Conservation (phyloP, 805 yeast species). For the Danielozyma ontarioensis region DNA sequence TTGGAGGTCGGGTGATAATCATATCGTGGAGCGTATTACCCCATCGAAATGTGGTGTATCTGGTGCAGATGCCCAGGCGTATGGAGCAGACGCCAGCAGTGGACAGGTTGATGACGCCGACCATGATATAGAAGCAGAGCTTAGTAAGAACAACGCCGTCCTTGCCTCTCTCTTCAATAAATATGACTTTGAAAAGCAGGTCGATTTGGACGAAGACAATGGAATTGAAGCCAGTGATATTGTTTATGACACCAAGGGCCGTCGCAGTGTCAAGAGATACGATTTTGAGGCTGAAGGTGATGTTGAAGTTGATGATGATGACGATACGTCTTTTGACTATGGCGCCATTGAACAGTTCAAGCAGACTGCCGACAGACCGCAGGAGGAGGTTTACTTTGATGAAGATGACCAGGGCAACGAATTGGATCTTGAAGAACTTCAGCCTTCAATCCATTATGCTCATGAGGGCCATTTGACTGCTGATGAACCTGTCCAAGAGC, state of each 20-base stretch:
- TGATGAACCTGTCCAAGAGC: conserved; percentile 6
- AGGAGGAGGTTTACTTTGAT: conserved; percentile 27
- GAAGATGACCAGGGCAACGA: conserved; percentile 40
- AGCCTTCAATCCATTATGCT: conserved; percentile 4
- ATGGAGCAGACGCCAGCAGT: conserved; percentile 13
- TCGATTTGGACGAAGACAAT: conserved; percentile 33
- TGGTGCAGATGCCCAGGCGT: conserved; percentile 18
- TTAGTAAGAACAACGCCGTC: conserved; percentile 35
- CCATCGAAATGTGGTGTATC: conserved; percentile 18
- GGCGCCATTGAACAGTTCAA: conserved; percentile 18
- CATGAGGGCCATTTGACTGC: conserved; percentile 16
- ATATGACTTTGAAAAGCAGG: conserved; percentile 50
- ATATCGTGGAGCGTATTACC: conserved; percentile 59
- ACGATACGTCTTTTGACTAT: conserved; percentile 7
- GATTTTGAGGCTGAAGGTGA: conserved; percentile 32
- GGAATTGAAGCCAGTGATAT: conserved; percentile 35
- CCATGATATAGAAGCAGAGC: conserved; percentile 14
- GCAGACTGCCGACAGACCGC: conserved; percentile 16
- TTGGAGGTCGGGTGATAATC: conserved; percentile 80
- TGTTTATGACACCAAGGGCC: conserved; percentile 42
- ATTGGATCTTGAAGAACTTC: conserved; percentile 26
- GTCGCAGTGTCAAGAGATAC: conserved; percentile 24
- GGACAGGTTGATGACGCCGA: conserved; percentile 4
- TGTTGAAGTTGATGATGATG: conserved; percentile 14
- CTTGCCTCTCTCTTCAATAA: conserved; percentile 43